A percentile compares a stretch with the other conserved stretches of the same genome.
Evolutionary conservation across 768 basidiomycete species (phyloP).

Genomic region (Rhodotorula toruloides): DNA sequence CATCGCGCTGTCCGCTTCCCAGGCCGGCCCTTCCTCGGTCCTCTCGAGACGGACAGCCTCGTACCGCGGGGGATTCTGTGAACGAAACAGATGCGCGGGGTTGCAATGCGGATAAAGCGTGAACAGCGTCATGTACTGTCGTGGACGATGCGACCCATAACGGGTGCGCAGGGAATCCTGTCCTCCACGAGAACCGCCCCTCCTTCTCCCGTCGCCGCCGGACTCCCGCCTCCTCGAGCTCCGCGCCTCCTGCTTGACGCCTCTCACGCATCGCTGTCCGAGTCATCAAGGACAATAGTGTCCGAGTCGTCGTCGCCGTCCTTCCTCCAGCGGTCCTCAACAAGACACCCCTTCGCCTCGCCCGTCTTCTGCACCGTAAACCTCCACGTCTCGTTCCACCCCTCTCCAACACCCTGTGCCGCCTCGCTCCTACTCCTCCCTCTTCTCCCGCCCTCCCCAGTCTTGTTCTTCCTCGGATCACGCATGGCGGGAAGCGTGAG

Average conservation of each 20-base stretch:
- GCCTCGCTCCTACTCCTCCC: neutral
- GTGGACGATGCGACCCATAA: too few relatives aligned
- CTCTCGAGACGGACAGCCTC: too few relatives aligned
- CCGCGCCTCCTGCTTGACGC: too few relatives aligned
- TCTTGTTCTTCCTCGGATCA: neutral
- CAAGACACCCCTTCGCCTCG: slow-evolving; percentile 28
- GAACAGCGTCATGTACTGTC: too few relatives aligned
- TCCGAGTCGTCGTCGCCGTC: neutral
- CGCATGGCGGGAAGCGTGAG: slow-evolving; percentile 35
- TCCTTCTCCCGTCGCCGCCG: neutral
- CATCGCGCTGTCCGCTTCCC: too few relatives aligned
- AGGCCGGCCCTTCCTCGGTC: too few relatives aligned
- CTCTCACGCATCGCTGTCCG: neutral
- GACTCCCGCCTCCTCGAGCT: too few relatives aligned
- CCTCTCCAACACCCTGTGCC: neutral
- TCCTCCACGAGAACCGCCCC: too few relatives aligned
- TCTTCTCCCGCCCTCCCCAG: neutral
- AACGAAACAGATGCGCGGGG: too few relatives aligned
- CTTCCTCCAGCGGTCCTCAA: slow-evolving; percentile 19
- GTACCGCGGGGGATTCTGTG: too few relatives aligned
- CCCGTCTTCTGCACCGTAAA: slow-evolving; percentile 31
- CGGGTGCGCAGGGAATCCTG: too few relatives aligned
- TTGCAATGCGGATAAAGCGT: too few relatives aligned
- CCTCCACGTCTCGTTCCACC: slow-evolving; percentile 34
- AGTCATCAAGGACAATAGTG: neutral